These are phyloP conservation scores for Neofusicoccum sp. DNA, from an alignment of 2,329 filamentous ascomycete species.

Conservation along the genomic window DNA sequence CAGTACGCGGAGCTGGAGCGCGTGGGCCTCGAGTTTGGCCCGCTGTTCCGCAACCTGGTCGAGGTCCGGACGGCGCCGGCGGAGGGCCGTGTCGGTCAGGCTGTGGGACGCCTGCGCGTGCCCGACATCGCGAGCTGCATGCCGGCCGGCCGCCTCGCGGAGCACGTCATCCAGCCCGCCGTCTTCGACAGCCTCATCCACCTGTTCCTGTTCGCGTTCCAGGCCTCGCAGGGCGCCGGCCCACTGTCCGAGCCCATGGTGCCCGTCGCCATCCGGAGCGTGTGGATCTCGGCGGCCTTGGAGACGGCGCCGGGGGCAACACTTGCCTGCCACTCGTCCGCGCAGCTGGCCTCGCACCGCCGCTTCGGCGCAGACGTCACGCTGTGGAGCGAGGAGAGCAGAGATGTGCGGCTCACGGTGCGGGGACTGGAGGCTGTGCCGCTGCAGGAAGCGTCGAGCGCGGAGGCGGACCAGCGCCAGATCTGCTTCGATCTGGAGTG, in stretches of 20 bases:
- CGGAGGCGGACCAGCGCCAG: neutral
- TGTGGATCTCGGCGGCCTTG: neutral
- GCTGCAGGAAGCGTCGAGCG: neutral
- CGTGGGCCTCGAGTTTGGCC: neutral
- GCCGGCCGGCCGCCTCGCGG: neutral
- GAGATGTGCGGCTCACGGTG: neutral
- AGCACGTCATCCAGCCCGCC: neutral
- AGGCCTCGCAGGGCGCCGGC: neutral
- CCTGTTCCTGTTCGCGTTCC: neutral
- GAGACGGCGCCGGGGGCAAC: neutral
- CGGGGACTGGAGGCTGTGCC: neutral
- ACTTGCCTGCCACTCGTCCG: neutral
- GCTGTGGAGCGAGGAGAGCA: neutral
- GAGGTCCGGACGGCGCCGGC: neutral
- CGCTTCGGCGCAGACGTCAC: neutral
- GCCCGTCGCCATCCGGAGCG: neutral
- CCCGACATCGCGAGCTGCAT: neutral
- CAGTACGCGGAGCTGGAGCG: neutral
- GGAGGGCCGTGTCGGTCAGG: neutral
- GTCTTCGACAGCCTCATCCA: neutral
- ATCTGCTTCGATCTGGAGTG: slow-evolving; percentile 3
- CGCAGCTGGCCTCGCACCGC: neutral
- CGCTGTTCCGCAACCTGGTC: neutral
- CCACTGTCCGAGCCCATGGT: neutral
- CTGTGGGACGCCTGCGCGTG: neutral